Conservation (phyloP, 768 basidiomycete genomes). For the Pisolithus albus region DNA sequence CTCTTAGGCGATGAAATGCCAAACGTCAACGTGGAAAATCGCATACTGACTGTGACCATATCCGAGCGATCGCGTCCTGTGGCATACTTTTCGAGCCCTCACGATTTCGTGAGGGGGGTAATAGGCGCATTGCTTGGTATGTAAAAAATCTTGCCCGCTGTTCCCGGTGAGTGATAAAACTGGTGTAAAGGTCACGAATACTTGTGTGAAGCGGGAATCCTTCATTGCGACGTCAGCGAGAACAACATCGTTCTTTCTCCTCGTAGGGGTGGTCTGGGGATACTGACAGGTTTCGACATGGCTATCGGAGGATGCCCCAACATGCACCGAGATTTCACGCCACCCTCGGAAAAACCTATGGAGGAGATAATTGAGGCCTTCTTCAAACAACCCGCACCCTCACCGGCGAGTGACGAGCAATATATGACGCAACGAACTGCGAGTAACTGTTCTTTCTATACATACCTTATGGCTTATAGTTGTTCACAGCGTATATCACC, state of each 20-base stretch:
- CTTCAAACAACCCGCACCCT: too few species aligned
- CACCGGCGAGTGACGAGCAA: neutral
- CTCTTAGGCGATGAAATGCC: neutral
- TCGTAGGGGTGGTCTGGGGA: slow-evolving; percentile 7
- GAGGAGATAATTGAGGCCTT: too few species aligned
- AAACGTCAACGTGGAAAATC: slow-evolving; percentile 1
- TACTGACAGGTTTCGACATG: slow-evolving; percentile 15
- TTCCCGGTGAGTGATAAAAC: neutral
- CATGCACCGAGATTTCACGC: neutral
- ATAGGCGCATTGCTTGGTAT: slow-evolving; percentile 11
- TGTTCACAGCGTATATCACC: slow-evolving; percentile 3
- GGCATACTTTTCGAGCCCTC: slow-evolving; percentile 11
- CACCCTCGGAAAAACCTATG: neutral
- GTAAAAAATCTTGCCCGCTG: neutral
- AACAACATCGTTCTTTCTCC: slow-evolving; percentile 28
- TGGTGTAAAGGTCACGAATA: slow-evolving; percentile 13
- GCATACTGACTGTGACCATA: neutral
- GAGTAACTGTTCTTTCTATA: neutral
- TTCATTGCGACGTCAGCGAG: slow-evolving; percentile 30
- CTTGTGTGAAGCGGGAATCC: slow-evolving; percentile 14
- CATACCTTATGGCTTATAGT: neutral
- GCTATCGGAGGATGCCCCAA: neutral
- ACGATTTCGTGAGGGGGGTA: slow-evolving; percentile 14
- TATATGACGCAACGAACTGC: slow-evolving; percentile 1
- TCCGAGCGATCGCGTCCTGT: slow-evolving; percentile 9